phyloP scores from a whole-genome alignment of 495 filamentous ascomycete genomes.

The Penicillium taxi region DNA sequence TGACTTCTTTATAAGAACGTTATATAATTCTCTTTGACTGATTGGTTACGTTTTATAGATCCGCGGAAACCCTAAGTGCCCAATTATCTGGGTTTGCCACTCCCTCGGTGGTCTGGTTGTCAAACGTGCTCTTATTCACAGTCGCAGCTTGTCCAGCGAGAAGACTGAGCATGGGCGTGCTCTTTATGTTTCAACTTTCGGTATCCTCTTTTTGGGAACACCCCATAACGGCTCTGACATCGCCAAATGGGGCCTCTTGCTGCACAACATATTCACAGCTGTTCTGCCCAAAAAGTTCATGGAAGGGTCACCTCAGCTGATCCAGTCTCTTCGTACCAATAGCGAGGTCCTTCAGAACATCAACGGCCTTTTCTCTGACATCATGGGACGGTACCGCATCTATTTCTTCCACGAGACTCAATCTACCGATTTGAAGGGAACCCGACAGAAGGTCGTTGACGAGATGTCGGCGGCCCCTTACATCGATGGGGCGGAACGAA shows the following conservation, averaged over 20 bases:
- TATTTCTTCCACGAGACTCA: constrained; percentile 66
- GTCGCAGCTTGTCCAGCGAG: constrained; percentile 53
- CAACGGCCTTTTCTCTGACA: constrained; percentile 66
- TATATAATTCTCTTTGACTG: constrained; percentile 23
- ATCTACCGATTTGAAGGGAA: constrained; percentile 56
- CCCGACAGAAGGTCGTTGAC: constrained; percentile 60
- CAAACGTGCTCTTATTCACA: constrained; percentile 63
- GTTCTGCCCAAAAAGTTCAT: constrained; percentile 64
- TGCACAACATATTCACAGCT: constrained; percentile 64
- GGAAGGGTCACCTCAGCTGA: constrained; percentile 59
- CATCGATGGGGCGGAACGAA: constrained; percentile 64
- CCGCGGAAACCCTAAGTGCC: constrained; percentile 47
- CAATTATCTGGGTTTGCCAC: constrained; percentile 82
- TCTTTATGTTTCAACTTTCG: constrained; percentile 76
- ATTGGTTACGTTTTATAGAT: too few relatives aligned
- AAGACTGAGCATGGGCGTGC: constrained; percentile 68
- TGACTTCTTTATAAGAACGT: constrained; percentile 5
- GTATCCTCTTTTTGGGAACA: constrained; percentile 81
- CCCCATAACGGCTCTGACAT: constrained; percentile 73
- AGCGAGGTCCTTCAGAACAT: constrained; percentile 77
- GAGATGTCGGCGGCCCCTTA: constrained; percentile 67
- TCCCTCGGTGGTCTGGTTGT: constrained; percentile 75
- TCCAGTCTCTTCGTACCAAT: constrained; percentile 65
- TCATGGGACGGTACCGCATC: constrained; percentile 65
- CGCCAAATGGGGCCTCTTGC: constrained; percentile 66